Conservation (phyloP, 2,329 filamentous ascomycete genomes). For the Myriangium duriaei region DNA sequence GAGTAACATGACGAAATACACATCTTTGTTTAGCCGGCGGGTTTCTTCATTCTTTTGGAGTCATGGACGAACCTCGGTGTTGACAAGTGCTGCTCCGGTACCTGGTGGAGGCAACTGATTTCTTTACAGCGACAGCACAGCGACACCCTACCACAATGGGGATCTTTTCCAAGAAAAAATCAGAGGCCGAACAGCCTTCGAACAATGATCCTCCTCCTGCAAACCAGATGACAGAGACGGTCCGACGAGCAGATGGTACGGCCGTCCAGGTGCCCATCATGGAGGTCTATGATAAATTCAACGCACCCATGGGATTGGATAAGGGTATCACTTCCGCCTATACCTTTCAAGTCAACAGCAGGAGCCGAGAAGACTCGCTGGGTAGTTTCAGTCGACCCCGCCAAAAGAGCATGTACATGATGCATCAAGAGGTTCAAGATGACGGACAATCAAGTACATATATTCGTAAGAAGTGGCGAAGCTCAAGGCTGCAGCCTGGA, state of each 20-base stretch:
- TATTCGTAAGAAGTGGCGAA: slow-evolving; percentile 4
- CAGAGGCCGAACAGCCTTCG: background rate
- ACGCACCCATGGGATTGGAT: background rate
- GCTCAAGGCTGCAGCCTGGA: slow-evolving; percentile 3
- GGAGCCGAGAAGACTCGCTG: slow-evolving; percentile 5
- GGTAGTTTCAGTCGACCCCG: slow-evolving; percentile 4
- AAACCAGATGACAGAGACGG: slow-evolving; percentile 7
- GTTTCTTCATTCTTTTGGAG: no score
- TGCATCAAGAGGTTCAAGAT: background rate
- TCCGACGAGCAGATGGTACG: slow-evolving; percentile 4
- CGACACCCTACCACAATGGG: no score
- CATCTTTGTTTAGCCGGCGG: no score
- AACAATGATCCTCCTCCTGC: background rate
- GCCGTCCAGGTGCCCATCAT: slow-evolving; percentile 4
- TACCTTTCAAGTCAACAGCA: slow-evolving; percentile 1
- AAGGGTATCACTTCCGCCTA: background rate
- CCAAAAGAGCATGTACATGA: slow-evolving; percentile 6
- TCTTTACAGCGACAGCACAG: no score
- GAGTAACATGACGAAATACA: no score
- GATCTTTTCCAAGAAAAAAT: background rate
- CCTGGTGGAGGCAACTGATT: no score
- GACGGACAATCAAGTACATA: background rate
- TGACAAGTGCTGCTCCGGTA: no score
- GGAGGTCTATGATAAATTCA: background rate
- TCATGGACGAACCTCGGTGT: no score